Evolutionary conservation across 2,329 filamentous ascomycete species (phyloP).

Genomic region (Geosmithia morbida): DNA sequence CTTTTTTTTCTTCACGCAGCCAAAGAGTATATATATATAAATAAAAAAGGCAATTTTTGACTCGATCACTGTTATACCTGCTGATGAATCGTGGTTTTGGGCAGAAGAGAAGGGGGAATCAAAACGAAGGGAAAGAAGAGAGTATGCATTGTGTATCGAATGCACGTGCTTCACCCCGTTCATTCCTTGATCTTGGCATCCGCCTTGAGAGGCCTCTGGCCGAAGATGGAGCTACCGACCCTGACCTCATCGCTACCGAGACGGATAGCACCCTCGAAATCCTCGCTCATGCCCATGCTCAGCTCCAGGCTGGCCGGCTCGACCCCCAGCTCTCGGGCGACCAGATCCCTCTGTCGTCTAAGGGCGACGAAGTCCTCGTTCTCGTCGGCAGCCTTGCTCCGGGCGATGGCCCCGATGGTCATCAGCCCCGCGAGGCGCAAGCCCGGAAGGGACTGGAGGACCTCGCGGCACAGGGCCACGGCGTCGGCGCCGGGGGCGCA

Average conservation of each 20-base stretch:
- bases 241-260: constrained; percentile 82
- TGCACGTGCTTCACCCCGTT: background rate
- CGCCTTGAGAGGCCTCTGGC: constrained; percentile 61
- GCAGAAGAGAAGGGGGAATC: too few species aligned
- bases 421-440: constrained; percentile 72
- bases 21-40: background rate
- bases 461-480: constrained; percentile 50
- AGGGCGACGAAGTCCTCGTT: constrained; percentile 80
- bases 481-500: constrained; percentile 52
- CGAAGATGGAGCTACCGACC: constrained; percentile 90
- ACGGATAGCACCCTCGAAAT: constrained; percentile 78
- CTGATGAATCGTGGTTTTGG: too few species aligned
- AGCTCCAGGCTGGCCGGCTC: constrained; percentile 54
- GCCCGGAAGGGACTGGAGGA: constrained; percentile 57
- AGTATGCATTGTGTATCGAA: background rate
- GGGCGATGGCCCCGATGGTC: constrained; percentile 92
- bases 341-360: constrained; percentile 53
- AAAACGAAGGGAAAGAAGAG: background rate
- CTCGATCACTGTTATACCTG: too few species aligned
- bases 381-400: constrained; percentile 63
- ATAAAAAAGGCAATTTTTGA: background rate
- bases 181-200: constrained; percentile 55
- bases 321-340: constrained; percentile 36
- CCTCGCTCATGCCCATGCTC: constrained; percentile 98
- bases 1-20: background rate